Conservation (phyloP, 257 asterid genomes). For the Asclepias syriaca region DNA sequence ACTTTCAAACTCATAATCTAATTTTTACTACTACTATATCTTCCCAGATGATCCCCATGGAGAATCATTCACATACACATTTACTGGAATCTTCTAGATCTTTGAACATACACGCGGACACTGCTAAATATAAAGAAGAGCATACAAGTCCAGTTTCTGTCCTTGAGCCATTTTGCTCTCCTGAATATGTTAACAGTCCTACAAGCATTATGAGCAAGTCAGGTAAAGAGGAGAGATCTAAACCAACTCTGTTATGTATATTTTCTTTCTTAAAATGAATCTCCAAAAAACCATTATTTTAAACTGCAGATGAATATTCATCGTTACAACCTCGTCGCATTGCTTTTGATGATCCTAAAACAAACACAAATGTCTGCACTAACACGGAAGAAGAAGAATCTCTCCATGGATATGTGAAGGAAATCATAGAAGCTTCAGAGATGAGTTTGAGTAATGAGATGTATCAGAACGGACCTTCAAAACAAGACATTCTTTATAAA, state of each 20-base stretch:
- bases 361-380: slow-evolving; percentile 19
- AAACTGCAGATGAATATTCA: slow-evolving; percentile 28
- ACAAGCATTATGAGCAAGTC: slow-evolving; percentile 28
- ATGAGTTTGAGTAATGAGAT: slow-evolving; percentile 40
- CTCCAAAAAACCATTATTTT: no score
- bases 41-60: slow-evolving; percentile 26
- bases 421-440: slow-evolving; percentile 43
- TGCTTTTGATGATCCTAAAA: slow-evolving; percentile 39
- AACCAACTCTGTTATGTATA: not conserved
- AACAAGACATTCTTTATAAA: slow-evolving; percentile 35
- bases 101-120: slow-evolving; percentile 29
- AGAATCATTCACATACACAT: slow-evolving; percentile 35
- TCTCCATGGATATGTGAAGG: slow-evolving; percentile 43
- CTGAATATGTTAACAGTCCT: slow-evolving; percentile 51
- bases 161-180: slow-evolving; percentile 46
- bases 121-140: slow-evolving; percentile 49
- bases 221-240: slow-evolving; percentile 28
- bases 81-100: slow-evolving; percentile 31
- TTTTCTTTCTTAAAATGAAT: not conserved
- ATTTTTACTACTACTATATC: slow-evolving; percentile 32
- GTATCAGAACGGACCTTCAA: slow-evolving; percentile 21
- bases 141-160: slow-evolving; percentile 83
- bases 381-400: slow-evolving; percentile 37
- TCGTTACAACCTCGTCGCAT: slow-evolving; percentile 45
- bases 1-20: not conserved